Conservation (phyloP, 2,329 filamentous ascomycete genomes). For the Chrysosporium queenslandicum region DNA sequence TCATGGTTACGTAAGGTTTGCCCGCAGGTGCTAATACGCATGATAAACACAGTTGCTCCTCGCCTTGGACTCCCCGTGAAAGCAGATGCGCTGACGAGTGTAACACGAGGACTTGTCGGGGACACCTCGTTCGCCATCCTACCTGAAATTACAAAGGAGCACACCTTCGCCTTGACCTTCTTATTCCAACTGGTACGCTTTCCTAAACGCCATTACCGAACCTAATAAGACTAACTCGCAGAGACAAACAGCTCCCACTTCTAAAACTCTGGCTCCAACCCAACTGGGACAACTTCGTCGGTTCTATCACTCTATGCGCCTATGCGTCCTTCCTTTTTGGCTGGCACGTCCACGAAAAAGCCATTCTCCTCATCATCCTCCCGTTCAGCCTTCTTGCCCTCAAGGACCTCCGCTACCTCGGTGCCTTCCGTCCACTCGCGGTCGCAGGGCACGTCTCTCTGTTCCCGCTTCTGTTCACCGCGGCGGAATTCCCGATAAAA, state of each 20-base stretch:
- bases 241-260: constrained; percentile 50
- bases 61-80: constrained; percentile 66
- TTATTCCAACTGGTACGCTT: constrained; percentile 60
- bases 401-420: constrained; percentile 77
- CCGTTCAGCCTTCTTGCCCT: constrained; percentile 90
- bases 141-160: constrained; percentile 68
- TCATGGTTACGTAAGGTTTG: neutral
- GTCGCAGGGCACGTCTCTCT: constrained; percentile 92
- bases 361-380: constrained; percentile 84
- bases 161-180: constrained; percentile 74
- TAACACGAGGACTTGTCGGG: constrained; percentile 84
- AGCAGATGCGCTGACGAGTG: constrained; percentile 66
- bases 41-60: constrained; percentile 57
- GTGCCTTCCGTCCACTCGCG: constrained; percentile 81
- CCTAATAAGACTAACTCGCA: neutral
- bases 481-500: constrained; percentile 88
- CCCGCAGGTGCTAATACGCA: neutral
- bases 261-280: constrained; percentile 71
- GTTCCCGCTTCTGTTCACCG: constrained; percentile 86
- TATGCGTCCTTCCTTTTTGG: constrained; percentile 96
- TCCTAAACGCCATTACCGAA: too few relatives aligned
- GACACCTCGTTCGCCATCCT: constrained; percentile 91
- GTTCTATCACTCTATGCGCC: constrained; percentile 80
- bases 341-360: constrained; percentile 98
- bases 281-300: constrained; percentile 81